Conservation (phyloP, 148 eudicot genomes). For the Spergularia bocconei region DNA sequence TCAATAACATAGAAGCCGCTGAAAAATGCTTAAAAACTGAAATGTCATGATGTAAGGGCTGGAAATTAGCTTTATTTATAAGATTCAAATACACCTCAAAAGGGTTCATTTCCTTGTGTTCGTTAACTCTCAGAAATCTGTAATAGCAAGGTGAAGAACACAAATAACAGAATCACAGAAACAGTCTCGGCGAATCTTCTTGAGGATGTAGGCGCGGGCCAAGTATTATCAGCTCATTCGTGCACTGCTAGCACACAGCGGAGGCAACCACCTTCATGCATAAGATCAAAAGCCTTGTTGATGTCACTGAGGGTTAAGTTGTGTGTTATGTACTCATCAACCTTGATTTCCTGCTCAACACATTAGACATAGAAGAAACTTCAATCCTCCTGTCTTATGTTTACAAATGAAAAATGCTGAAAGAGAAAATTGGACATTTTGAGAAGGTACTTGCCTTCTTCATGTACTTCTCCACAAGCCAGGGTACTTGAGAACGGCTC, state of each 20-base stretch:
- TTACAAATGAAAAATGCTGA: not conserved
- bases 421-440: too few relatives aligned
- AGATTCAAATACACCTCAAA: not conserved
- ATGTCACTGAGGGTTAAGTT: conserved; percentile 65
- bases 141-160: not conserved
- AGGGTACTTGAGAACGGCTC: conserved; percentile 99
- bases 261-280: conserved; percentile 91
- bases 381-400: too few relatives aligned
- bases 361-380: not conserved
- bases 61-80: not conserved
- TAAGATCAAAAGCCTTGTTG: conserved; percentile 85
- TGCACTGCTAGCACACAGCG: conserved; percentile 69
- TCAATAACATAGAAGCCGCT: not conserved
- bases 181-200: not conserved
- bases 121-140: not conserved
- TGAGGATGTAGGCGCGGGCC: not conserved
- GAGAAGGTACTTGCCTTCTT: conserved; percentile 55
- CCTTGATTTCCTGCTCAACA: conserved; percentile 82
- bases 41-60: not conserved
- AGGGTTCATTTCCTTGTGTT: not conserved
- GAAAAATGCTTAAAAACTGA: not conserved
- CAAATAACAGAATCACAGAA: not conserved
- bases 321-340: conserved; percentile 95
- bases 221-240: conserved; percentile 8
- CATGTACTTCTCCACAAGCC: conserved; percentile 97